phyloP scores from a whole-genome alignment of 2,329 filamentous ascomycete species.

The Aureobasidium melanogenum region DNA sequence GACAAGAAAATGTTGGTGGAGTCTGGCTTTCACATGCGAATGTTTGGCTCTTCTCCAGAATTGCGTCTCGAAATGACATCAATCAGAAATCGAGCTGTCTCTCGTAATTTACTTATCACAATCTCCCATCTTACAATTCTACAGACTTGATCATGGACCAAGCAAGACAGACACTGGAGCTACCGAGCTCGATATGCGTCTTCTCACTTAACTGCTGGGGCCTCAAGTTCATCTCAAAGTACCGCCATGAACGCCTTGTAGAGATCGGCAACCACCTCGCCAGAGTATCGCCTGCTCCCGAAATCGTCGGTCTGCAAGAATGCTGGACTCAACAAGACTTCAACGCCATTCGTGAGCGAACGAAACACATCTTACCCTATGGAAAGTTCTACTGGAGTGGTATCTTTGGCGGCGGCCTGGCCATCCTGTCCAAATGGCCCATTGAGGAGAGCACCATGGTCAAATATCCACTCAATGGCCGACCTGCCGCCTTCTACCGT shows the following conservation, averaged over 20 bases:
- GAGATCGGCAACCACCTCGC: conserved; percentile 81
- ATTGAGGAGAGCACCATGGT: conserved; percentile 84
- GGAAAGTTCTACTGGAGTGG: conserved; percentile 90
- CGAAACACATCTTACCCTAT: conserved; percentile 67
- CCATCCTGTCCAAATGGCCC: conserved; percentile 83
- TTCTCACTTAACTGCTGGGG: conserved; percentile 97
- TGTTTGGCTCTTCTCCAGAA: background rate
- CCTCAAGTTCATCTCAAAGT: conserved; percentile 73
- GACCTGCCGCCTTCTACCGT: conserved; percentile 85
- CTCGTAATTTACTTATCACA: background rate
- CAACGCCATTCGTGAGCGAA: conserved; percentile 63
- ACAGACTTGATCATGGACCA: background rate
- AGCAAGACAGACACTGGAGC: background rate
- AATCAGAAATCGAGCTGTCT: background rate
- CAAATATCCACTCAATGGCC: conserved; percentile 81
- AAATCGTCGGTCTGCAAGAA: conserved; percentile 91
- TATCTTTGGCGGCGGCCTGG: conserved; percentile 81
- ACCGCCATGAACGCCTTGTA: conserved; percentile 65
- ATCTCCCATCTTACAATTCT: background rate
- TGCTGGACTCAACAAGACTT: conserved; percentile 88
- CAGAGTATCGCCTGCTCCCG: conserved; percentile 55
- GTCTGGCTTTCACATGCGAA: conserved; percentile 12
- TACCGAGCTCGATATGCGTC: conserved; percentile 56
- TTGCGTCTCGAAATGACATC: background rate
- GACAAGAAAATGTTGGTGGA: background rate